phyloP scores from a whole-genome alignment of 2,329 filamentous ascomycete species.

The Westerdykella aurantiaca region DNA sequence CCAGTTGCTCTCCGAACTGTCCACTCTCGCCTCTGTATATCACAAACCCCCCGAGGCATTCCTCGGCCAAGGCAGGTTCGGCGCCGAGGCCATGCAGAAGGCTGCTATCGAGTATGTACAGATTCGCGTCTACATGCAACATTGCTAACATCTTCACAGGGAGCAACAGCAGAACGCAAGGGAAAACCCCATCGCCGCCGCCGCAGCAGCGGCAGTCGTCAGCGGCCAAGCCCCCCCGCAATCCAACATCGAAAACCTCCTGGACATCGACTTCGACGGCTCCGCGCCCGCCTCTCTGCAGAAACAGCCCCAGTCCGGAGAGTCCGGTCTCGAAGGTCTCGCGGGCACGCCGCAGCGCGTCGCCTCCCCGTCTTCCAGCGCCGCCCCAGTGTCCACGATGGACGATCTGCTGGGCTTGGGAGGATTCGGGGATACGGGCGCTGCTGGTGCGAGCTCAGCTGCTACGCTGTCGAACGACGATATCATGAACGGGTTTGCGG shows the following conservation, averaged over 20 bases:
- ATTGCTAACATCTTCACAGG: slow-evolving; percentile 30
- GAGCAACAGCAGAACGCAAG: slow-evolving; percentile 88
- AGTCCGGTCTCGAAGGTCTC: slow-evolving; percentile 49
- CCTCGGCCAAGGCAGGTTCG: slow-evolving; percentile 88
- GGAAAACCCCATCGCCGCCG: slow-evolving; percentile 90
- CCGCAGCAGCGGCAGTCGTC: slow-evolving; percentile 60
- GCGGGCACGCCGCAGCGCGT: slow-evolving; percentile 64
- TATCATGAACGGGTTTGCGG: slow-evolving; percentile 77
- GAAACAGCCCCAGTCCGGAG: slow-evolving; percentile 49
- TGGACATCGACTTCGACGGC: slow-evolving; percentile 95
- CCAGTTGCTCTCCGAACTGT: slow-evolving; percentile 83
- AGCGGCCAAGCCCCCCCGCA: slow-evolving; percentile 54
- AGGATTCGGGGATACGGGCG: slow-evolving; percentile 44
- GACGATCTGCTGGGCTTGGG: slow-evolving; percentile 70
- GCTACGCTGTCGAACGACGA: slow-evolving; percentile 43
- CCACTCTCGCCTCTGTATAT: slow-evolving; percentile 93
- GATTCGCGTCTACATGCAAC: background rate
- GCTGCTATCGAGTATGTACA: slow-evolving; percentile 73
- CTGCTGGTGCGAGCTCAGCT: slow-evolving; percentile 25
- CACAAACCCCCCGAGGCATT: slow-evolving; percentile 99
- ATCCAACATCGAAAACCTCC: slow-evolving; percentile 84
- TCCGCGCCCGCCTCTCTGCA: slow-evolving; percentile 84
- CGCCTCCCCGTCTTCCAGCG: slow-evolving; percentile 52
- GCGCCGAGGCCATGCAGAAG: slow-evolving; percentile 87
- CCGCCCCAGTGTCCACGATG: slow-evolving; percentile 57